phyloP scores from a whole-genome alignment of 2,329 filamentous ascomycete genomes.

The Exophiala phaeomuriformis region DNA sequence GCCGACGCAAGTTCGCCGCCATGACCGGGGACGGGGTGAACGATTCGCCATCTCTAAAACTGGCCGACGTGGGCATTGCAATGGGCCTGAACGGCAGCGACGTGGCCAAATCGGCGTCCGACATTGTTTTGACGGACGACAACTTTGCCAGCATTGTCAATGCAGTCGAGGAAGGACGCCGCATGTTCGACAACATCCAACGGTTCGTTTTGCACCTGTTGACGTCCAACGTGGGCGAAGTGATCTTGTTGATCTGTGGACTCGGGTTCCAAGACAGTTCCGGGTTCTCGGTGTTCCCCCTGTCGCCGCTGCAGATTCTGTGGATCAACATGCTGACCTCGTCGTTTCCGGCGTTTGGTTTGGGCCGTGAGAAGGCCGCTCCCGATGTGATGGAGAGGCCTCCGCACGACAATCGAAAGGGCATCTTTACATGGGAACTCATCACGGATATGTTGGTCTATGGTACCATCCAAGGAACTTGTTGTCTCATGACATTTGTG shows the following conservation, averaged over 20 bases:
- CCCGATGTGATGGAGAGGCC: conserved; percentile 50
- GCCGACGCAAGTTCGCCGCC: conserved; percentile 67
- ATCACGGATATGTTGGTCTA: conserved; percentile 50
- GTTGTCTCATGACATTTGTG: conserved; percentile 45
- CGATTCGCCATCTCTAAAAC: conserved; percentile 72
- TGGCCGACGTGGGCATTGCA: conserved; percentile 77
- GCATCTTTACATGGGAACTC: conserved; percentile 48
- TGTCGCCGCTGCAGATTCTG: conserved; percentile 53
- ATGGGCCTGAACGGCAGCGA: conserved; percentile 82
- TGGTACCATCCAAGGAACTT: conserved; percentile 46
- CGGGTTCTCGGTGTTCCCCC: conserved; percentile 50
- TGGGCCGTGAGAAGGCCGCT: conserved; percentile 51
- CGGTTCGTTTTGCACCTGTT: conserved; percentile 58
- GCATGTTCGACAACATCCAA: conserved; percentile 84
- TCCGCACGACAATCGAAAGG: conserved; percentile 46
- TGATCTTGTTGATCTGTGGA: conserved; percentile 51
- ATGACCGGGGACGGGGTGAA: conserved; percentile 90
- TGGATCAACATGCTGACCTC: conserved; percentile 60
- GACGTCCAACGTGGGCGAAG: conserved; percentile 52
- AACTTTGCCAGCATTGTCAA: conserved; percentile 82
- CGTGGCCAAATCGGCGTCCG: conserved; percentile 73
- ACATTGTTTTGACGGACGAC: conserved; percentile 59
- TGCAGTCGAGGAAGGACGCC: conserved; percentile 72
- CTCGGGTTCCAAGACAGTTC: conserved; percentile 51
- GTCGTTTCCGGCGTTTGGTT: conserved; percentile 52